These are phyloP conservation scores for Carex pumila DNA, from an alignment of 176 grass and related monocot genomes.

Conservation along the genomic window DNA sequence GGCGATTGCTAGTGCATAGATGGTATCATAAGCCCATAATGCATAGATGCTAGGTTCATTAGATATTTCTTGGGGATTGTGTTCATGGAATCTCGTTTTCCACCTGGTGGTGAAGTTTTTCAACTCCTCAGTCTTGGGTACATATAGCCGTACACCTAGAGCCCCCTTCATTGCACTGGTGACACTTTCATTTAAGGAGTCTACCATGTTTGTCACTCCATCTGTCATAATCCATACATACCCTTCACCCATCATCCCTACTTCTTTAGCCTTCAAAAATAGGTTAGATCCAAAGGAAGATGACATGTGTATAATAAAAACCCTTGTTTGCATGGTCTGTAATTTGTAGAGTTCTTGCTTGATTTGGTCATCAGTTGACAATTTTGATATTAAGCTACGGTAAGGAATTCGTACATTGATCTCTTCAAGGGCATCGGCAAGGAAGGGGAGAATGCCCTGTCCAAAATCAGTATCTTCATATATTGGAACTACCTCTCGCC, in stretches of 20 bases:
- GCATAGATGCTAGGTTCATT: conserved; percentile 25
- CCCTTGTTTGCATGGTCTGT: conserved; percentile 31
- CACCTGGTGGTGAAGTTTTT: conserved; percentile 38
- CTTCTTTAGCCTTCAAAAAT: conserved; percentile 29
- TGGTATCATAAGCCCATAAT: conserved; percentile 48
- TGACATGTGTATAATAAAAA: conserved; percentile 48
- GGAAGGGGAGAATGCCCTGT: conserved; percentile 35
- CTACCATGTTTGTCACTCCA: conserved; percentile 35
- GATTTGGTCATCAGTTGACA: conserved; percentile 30
- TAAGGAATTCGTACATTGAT: conserved; percentile 25
- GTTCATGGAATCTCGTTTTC: conserved; percentile 31
- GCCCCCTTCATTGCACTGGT: conserved; percentile 34
- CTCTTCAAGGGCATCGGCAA: conserved; percentile 31
- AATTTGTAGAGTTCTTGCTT: conserved; percentile 34
- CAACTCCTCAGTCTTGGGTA: conserved; percentile 25
- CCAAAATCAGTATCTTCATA: conserved; percentile 42
- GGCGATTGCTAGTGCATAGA: conserved; percentile 37
- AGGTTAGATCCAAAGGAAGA: conserved; percentile 19
- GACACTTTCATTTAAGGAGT: conserved; percentile 23
- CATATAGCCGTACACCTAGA: conserved; percentile 33
- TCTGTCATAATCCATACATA: conserved; percentile 48
- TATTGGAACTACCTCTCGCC: conserved; percentile 41
- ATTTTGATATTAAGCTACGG: conserved; percentile 9
- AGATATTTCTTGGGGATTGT: conserved; percentile 24
- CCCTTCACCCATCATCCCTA: conserved; percentile 47